phyloP scores from a whole-genome alignment of 306 rosid genomes.

The Sesbania bispinosa region DNA sequence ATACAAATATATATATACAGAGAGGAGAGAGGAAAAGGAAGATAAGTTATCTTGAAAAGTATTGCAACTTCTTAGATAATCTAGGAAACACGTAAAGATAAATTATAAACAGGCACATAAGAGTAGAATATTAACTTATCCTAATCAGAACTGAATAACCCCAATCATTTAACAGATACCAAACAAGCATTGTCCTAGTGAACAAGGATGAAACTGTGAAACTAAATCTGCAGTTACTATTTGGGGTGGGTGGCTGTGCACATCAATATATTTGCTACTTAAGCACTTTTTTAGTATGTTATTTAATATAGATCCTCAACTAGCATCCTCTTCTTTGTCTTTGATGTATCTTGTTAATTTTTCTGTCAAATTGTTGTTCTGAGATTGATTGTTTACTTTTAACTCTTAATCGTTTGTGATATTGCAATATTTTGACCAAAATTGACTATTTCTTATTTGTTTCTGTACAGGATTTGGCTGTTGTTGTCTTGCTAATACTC shows the following conservation, averaged over 20 bases:
- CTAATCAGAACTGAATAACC: neutral
- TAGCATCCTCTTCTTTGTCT: neutral
- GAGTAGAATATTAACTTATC: neutral
- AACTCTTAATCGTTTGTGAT: neutral
- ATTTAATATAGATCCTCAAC: neutral
- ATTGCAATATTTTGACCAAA: slow-evolving; percentile 17
- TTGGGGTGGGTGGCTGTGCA: neutral
- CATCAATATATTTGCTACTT: neutral
- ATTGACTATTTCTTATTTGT: slow-evolving; percentile 29
- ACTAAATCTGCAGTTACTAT: neutral
- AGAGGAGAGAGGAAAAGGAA: neutral
- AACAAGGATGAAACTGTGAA: slow-evolving; percentile 8
- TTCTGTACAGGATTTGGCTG: slow-evolving; percentile 92
- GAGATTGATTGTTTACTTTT: neutral
- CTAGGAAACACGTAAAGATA: neutral
- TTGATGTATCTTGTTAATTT: slow-evolving; percentile 13
- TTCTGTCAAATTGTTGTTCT: neutral
- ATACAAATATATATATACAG: neutral
- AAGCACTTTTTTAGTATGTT: neutral
- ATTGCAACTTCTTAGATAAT: neutral
- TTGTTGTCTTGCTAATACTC: slow-evolving; percentile 96
- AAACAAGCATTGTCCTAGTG: slow-evolving; percentile 6
- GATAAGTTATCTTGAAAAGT: neutral
- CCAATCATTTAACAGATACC: neutral
- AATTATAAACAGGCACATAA: neutral